Percentiles rank a stretch among this genome's conserved stretches.
phyloP scores from a whole-genome alignment of 2,329 filamentous ascomycete species.

The Beauveria sp. region DNA sequence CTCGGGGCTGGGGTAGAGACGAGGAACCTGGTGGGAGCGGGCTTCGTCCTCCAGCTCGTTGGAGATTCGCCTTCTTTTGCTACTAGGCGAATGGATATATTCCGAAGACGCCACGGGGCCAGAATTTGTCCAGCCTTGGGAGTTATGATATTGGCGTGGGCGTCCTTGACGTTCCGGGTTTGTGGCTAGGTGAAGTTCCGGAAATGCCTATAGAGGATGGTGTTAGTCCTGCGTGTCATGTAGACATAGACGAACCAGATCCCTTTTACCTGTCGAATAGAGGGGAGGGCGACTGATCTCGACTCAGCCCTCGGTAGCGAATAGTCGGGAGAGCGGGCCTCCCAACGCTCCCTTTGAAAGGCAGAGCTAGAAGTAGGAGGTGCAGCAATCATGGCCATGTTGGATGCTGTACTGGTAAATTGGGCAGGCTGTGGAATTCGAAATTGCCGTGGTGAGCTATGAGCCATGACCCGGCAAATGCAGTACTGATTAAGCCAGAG shows the following conservation, averaged over 20 bases:
- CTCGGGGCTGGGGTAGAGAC: constrained; percentile 34
- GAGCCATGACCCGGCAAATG: constrained; percentile 28
- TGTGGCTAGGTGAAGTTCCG: constrained; percentile 32
- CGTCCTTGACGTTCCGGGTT: constrained; percentile 24
- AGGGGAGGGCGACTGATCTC: constrained; percentile 39
- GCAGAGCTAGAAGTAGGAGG: constrained; percentile 32
- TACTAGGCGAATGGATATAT: constrained; percentile 43
- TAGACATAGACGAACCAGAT: neutral
- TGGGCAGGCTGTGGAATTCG: constrained; percentile 21
- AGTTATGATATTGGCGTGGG: constrained; percentile 23
- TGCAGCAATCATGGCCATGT: constrained; percentile 45
- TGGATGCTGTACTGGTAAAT: constrained; percentile 21
- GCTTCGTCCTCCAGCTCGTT: constrained; percentile 32
- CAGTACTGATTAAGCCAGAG: neutral
- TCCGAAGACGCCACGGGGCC: constrained; percentile 33
- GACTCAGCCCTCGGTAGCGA: constrained; percentile 28
- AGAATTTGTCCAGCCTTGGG: constrained; percentile 24
- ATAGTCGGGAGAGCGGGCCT: constrained; percentile 27
- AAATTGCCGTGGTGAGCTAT: constrained; percentile 27
- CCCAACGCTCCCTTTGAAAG: constrained; percentile 35
- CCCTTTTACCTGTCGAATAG: constrained; percentile 42
- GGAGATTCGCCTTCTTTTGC: constrained; percentile 40
- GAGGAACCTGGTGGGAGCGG: constrained; percentile 37
- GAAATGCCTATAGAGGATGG: constrained; percentile 31
- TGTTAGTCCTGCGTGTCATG: constrained; percentile 15